Conservation (phyloP, 345 rosid genomes). For the Brassica juncea region DNA sequence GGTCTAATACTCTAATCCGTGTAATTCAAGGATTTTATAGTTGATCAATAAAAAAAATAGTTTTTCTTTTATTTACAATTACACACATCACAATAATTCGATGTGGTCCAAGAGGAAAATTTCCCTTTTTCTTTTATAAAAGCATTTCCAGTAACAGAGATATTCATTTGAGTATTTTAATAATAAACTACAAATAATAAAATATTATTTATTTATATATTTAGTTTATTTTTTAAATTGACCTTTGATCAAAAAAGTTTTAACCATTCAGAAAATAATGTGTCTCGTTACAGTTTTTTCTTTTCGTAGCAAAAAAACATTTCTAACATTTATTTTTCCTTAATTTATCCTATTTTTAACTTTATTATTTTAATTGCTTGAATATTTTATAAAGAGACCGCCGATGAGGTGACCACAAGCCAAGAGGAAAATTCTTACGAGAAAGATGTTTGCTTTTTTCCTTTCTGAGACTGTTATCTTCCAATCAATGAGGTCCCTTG, state of each 20-base stretch:
- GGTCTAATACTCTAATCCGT: background rate
- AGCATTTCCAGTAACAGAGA: background rate
- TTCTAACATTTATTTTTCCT: too few species aligned
- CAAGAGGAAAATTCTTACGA: background rate
- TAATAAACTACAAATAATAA: too few species aligned
- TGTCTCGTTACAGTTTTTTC: too few species aligned
- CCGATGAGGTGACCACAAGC: background rate
- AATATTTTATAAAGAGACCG: background rate
- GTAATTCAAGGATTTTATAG: background rate
- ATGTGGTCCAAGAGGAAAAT: background rate
- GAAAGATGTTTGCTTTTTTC: background rate
- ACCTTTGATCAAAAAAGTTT: too few species aligned
- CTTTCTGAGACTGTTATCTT: background rate
- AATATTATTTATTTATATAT: too few species aligned
- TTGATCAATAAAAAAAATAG: too few species aligned
- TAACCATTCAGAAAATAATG: too few species aligned
- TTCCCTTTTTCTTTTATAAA: background rate
- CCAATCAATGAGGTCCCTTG: slow-evolving; percentile 20
- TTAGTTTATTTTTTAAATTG: too few species aligned
- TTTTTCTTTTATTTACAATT: background rate
- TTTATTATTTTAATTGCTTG: background rate
- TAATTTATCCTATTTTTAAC: too few species aligned
- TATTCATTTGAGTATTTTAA: too few species aligned
- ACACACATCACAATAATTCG: background rate
- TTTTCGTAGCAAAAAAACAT: too few species aligned